phyloP scores from a whole-genome alignment of 2,329 filamentous ascomycete genomes.

The Trichoderma polysporum region DNA sequence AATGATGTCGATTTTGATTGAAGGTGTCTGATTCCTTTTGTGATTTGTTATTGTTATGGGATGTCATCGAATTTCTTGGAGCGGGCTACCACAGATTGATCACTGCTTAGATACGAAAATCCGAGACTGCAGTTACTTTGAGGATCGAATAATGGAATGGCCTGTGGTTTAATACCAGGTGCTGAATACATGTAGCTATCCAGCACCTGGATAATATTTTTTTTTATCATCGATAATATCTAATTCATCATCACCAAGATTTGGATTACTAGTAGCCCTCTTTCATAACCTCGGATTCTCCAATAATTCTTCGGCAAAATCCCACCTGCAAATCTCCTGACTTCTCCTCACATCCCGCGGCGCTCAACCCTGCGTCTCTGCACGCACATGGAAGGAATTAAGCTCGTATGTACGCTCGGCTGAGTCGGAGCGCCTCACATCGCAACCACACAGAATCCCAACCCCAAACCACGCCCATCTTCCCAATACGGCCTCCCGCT shows the following conservation, averaged over 20 bases:
- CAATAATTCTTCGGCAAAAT: neutral
- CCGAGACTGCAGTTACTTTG: neutral
- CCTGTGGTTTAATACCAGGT: neutral
- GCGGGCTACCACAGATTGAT: neutral
- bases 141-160: neutral
- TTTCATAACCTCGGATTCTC: neutral
- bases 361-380: neutral
- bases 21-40: neutral
- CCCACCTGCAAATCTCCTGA: neutral
- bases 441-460: neutral
- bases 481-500: neutral
- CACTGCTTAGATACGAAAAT: neutral
- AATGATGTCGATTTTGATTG: neutral
- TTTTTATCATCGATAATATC: neutral
- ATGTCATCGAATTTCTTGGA: neutral
- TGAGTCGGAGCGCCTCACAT: slow-evolving; percentile 1
- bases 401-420: slow-evolving; percentile 18
- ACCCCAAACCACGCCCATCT: neutral
- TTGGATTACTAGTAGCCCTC: neutral
- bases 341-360: neutral
- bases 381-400: neutral
- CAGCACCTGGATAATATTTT: neutral
- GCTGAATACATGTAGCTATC: no score
- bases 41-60: neutral
- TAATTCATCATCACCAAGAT: neutral